phyloP scores from a whole-genome alignment of 805 yeast species.

The Wickerhamiella galacta region DNA sequence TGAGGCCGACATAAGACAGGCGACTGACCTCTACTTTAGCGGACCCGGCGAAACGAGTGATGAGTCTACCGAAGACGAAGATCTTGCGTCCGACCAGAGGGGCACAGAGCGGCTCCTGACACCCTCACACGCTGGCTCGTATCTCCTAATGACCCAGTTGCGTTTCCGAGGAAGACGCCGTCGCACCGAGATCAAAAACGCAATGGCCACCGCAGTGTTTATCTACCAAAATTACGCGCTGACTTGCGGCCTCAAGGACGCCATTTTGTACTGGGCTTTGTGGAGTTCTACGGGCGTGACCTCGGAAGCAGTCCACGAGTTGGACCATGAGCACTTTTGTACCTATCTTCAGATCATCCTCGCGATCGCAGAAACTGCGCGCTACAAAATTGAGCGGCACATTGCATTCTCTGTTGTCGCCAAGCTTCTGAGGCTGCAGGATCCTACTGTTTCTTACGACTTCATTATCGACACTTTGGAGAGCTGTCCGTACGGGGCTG shows the following conservation, averaged over 20 bases:
- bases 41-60: too few relatives aligned
- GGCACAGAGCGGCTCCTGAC: slow-evolving; percentile 10
- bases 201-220: slow-evolving; percentile 1
- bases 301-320: slow-evolving; percentile 15
- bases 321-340: slow-evolving; percentile 21
- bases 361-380: slow-evolving; percentile 22
- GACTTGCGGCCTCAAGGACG: slow-evolving; percentile 21
- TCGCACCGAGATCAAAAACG: neutral
- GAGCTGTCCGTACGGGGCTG: slow-evolving; percentile 47
- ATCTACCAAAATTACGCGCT: slow-evolving; percentile 1
- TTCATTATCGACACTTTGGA: slow-evolving; percentile 49
- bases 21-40: too few relatives aligned
- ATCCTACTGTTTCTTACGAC: slow-evolving; percentile 39
- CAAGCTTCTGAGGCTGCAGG: slow-evolving; percentile 40
- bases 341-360: slow-evolving; percentile 30
- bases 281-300: slow-evolving; percentile 16
- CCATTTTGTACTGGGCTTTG: slow-evolving; percentile 22
- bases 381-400: slow-evolving; percentile 15
- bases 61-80: too few relatives aligned
- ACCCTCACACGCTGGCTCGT: slow-evolving; percentile 20
- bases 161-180: slow-evolving; percentile 15
- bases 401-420: slow-evolving; percentile 46
- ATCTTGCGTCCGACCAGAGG: too few relatives aligned
- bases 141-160: slow-evolving; percentile 20
- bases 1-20: too few relatives aligned